Evolutionary conservation across 129 eudicot genomes (phyloP).

Genomic region (Glebionis coronaria): DNA sequence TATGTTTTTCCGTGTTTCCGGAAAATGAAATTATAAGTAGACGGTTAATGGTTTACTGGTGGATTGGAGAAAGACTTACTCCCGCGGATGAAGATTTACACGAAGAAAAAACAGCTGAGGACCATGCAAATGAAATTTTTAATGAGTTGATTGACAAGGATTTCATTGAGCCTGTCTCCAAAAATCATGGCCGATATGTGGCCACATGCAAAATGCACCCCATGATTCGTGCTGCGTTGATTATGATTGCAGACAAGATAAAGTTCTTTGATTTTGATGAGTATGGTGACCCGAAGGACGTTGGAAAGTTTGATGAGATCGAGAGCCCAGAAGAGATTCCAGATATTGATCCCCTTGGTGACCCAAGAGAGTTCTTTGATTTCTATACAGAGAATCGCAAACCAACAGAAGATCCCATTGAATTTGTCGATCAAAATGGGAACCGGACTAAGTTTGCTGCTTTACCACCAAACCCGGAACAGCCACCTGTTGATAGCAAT

Average conservation of each 20-base stretch:
- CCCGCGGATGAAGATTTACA: neutral
- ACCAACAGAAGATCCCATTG: neutral
- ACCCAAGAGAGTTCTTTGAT: constrained; percentile 26
- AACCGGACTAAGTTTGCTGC: constrained; percentile 8
- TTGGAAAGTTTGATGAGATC: constrained; percentile 21
- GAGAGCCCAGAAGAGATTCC: constrained; percentile 19
- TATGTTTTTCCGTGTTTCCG: constrained; percentile 41
- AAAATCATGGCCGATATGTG: constrained; percentile 17
- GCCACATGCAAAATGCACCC: constrained; percentile 42
- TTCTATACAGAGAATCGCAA: neutral
- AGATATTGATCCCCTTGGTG: constrained; percentile 26
- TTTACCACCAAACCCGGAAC: no score
- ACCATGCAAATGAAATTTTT: constrained; percentile 21
- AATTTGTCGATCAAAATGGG: neutral
- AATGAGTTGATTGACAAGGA: constrained; percentile 21
- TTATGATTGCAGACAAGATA: constrained; percentile 26
- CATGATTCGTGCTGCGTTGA: constrained; percentile 25
- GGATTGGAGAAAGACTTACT: constrained; percentile 41
- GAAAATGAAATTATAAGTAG: constrained; percentile 29
- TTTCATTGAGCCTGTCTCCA: constrained; percentile 20
- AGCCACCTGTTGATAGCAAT: neutral
- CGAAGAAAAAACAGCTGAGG: neutral
- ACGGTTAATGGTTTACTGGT: constrained; percentile 47
- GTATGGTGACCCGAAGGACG: constrained; percentile 22
- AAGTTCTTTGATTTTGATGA: constrained; percentile 38